phyloP scores from a whole-genome alignment of 257 asterid genomes.

The Cynanchum wilfordii region DNA sequence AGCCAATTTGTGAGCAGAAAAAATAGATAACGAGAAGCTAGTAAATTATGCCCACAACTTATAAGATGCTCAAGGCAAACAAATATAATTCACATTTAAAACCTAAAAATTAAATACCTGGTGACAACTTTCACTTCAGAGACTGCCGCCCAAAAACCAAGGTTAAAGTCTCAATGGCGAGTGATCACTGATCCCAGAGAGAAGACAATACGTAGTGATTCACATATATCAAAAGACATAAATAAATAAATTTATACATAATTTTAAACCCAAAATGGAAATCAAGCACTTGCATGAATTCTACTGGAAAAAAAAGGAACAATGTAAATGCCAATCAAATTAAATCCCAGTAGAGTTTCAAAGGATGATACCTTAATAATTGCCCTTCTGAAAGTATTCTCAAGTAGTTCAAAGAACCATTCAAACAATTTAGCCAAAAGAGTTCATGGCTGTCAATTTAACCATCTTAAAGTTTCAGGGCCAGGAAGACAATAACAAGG shows the following conservation, averaged over 20 bases:
- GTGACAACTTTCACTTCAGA: background rate
- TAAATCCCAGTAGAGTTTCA: background rate
- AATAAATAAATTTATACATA: background rate
- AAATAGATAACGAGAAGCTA: background rate
- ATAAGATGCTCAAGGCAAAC: background rate
- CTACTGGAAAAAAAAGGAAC: background rate
- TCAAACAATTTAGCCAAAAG: background rate
- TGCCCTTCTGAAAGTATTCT: background rate
- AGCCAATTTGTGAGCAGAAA: background rate
- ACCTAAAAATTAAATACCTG: background rate
- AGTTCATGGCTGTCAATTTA: background rate
- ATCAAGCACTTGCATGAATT: background rate
- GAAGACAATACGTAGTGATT: background rate
- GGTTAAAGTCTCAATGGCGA: background rate
- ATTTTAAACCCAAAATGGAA: background rate
- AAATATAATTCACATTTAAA: background rate
- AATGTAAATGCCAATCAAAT: background rate
- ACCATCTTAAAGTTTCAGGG: too few species aligned
- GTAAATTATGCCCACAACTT: background rate
- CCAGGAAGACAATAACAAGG: background rate
- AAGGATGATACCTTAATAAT: conserved; percentile 1
- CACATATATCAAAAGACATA: background rate
- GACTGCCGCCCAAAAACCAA: background rate
- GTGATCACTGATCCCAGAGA: background rate
- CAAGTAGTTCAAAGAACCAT: background rate